These are phyloP conservation scores for Silene noctiflora DNA, from an alignment of 179 eudicot genomes.

Conservation along the genomic window DNA sequence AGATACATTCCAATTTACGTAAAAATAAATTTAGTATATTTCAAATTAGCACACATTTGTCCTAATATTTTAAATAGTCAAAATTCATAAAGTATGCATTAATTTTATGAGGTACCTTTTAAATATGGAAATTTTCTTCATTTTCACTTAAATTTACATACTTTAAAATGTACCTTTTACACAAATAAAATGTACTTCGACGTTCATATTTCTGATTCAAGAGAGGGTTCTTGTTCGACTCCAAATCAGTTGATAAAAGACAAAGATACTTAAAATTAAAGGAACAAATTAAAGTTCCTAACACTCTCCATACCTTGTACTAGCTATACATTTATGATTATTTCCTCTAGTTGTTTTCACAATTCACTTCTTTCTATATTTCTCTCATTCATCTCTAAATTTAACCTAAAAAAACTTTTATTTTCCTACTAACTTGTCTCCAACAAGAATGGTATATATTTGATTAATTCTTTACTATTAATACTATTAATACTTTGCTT, in stretches of 20 bases:
- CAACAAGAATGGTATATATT: slow-evolving; percentile 25
- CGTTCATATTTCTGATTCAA: not conserved
- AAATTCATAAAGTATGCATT: too few relatives aligned
- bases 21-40: too few relatives aligned
- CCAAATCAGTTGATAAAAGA: too few relatives aligned
- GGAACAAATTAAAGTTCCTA: too few relatives aligned
- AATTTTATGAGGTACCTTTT: too few relatives aligned
- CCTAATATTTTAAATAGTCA: too few relatives aligned
- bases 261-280: too few relatives aligned
- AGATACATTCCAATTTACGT: too few relatives aligned
- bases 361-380: not conserved
- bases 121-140: not conserved
- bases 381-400: not conserved
- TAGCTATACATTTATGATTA: not conserved
- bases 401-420: slow-evolving; percentile 8
- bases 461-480: slow-evolving; percentile 12
- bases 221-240: not conserved
- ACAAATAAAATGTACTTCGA: not conserved
- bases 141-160: not conserved
- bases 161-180: not conserved
- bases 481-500: not conserved
- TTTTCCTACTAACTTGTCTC: slow-evolving; percentile 27
- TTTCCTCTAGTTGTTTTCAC: not conserved
- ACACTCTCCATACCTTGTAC: too few relatives aligned
- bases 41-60: too few relatives aligned